Evolutionary conservation across 2,329 filamentous ascomycete species (phyloP).

Genomic region (Trichoderma aggressivum): DNA sequence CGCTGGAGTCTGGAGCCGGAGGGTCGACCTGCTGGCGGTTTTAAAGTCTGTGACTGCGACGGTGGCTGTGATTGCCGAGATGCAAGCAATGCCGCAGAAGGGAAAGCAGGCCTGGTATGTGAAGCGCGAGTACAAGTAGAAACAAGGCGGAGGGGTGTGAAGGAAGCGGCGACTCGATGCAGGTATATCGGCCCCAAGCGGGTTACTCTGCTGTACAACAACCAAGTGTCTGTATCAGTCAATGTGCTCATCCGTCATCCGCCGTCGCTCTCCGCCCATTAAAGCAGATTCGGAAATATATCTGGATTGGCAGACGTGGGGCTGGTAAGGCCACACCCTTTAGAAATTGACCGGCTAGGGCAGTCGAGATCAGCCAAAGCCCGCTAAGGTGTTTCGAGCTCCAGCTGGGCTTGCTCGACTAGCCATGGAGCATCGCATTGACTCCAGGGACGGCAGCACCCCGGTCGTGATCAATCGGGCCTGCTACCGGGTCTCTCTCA

Average conservation of each 20-base stretch:
- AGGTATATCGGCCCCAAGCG: conserved; percentile 26
- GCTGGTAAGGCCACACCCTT: conserved; percentile 27
- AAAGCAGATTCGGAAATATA: conserved; percentile 50
- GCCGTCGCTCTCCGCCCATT: conserved; percentile 45
- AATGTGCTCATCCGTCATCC: conserved; percentile 33
- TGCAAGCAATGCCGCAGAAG: conserved; percentile 5
- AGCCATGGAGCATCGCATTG: conserved; percentile 11
- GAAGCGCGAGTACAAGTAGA: not conserved
- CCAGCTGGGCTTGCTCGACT: conserved; percentile 30
- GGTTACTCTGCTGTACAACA: conserved; percentile 27
- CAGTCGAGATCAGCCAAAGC: conserved; percentile 39
- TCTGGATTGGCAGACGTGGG: conserved; percentile 37
- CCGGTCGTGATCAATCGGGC: conserved; percentile 20
- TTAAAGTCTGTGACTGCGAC: not conserved
- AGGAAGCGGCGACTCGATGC: conserved; percentile 6
- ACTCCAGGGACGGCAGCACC: conserved; percentile 18
- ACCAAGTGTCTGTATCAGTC: conserved; percentile 32
- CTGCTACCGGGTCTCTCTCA: conserved; percentile 20
- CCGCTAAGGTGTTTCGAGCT: conserved; percentile 42
- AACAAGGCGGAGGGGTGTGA: conserved; percentile 11
- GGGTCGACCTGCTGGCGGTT: not conserved
- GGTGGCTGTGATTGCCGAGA: conserved; percentile 1
- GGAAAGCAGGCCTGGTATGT: not conserved
- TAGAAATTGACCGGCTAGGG: conserved; percentile 24
- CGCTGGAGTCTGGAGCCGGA: not conserved